phyloP scores from a whole-genome alignment of 176 grass and related monocot genomes.

The Raddia guianensis region DNA sequence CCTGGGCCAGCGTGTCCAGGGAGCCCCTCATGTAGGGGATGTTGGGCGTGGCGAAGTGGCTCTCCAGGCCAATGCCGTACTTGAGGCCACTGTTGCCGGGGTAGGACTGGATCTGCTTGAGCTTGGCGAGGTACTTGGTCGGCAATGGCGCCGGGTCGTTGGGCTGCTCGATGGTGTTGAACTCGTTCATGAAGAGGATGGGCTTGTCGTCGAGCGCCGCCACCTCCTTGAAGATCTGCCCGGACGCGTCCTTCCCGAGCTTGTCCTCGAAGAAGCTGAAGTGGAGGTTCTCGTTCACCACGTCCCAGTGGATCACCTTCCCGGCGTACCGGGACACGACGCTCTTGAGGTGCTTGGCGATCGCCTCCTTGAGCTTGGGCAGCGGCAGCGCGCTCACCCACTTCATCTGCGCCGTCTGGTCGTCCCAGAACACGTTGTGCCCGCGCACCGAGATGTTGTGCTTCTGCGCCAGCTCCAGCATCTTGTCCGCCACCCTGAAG shows the following conservation, averaged over 20 bases:
- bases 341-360: slow-evolving; percentile 37
- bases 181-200: slow-evolving; percentile 81
- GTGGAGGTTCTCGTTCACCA: slow-evolving; percentile 79
- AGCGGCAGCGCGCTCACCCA: slow-evolving; percentile 24
- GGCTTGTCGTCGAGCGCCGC: slow-evolving; percentile 45
- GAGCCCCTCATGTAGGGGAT: slow-evolving; percentile 72
- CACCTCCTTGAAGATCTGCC: slow-evolving; percentile 48
- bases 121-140: slow-evolving; percentile 62
- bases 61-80: slow-evolving; percentile 68
- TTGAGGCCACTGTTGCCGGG: slow-evolving; percentile 30
- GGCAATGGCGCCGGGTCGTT: slow-evolving; percentile 45
- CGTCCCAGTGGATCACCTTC: slow-evolving; percentile 76
- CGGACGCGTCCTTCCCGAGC: slow-evolving; percentile 55
- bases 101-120: slow-evolving; percentile 50
- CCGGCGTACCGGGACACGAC: slow-evolving; percentile 56
- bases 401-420: slow-evolving; percentile 34
- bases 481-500: slow-evolving; percentile 56
- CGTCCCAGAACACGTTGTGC: slow-evolving; percentile 85
- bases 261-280: slow-evolving; percentile 64
- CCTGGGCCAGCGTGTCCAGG: slow-evolving; percentile 60
- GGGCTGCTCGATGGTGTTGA: slow-evolving; percentile 64
- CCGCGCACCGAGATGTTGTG: slow-evolving; percentile 44
- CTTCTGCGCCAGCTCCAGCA: slow-evolving; percentile 55
- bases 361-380: slow-evolving; percentile 47
- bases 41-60: slow-evolving; percentile 66